A percentile compares a stretch with the other conserved stretches of the same genome.
These are phyloP conservation scores for Penicillium polonicum DNA, from an alignment of 2,329 filamentous ascomycete genomes.

Conservation along the genomic window DNA sequence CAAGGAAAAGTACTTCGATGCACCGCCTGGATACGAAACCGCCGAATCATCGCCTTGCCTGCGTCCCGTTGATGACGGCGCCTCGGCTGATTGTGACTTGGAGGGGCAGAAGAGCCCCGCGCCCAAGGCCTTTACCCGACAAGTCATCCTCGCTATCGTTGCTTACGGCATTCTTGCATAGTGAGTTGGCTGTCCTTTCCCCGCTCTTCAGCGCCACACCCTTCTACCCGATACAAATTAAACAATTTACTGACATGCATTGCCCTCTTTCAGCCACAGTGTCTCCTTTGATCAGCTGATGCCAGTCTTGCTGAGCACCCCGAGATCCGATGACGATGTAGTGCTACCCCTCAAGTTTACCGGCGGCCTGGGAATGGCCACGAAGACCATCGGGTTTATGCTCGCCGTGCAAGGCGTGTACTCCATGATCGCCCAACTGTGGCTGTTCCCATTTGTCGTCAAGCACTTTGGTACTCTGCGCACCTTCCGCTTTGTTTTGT, in stretches of 20 bases:
- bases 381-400: conserved; percentile 81
- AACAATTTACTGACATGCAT: conserved; percentile 48
- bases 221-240: conserved; percentile 4
- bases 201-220: neutral
- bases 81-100: conserved; percentile 41
- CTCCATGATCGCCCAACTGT: conserved; percentile 80
- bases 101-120: conserved; percentile 45
- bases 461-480: conserved; percentile 72
- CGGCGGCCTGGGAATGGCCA: conserved; percentile 79
- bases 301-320: conserved; percentile 83
- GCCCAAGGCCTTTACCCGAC: conserved; percentile 72
- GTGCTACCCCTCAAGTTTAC: conserved; percentile 82
- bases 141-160: conserved; percentile 82
- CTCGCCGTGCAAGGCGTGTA: conserved; percentile 86
- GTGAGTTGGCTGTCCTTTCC: conserved; percentile 58
- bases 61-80: conserved; percentile 30
- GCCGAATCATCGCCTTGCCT: conserved; percentile 56
- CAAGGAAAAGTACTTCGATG: conserved; percentile 52
- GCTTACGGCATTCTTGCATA: conserved; percentile 92
- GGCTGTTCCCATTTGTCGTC: conserved; percentile 78
- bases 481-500: conserved; percentile 77
- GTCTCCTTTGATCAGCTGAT: conserved; percentile 95
- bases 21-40: conserved; percentile 68
- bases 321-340: conserved; percentile 50
- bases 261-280: conserved; percentile 66